Percentiles rank a stretch among this genome's conserved stretches.
Evolutionary conservation across 768 basidiomycete genomes (phyloP).

Genomic region (Suillus weaverae): DNA sequence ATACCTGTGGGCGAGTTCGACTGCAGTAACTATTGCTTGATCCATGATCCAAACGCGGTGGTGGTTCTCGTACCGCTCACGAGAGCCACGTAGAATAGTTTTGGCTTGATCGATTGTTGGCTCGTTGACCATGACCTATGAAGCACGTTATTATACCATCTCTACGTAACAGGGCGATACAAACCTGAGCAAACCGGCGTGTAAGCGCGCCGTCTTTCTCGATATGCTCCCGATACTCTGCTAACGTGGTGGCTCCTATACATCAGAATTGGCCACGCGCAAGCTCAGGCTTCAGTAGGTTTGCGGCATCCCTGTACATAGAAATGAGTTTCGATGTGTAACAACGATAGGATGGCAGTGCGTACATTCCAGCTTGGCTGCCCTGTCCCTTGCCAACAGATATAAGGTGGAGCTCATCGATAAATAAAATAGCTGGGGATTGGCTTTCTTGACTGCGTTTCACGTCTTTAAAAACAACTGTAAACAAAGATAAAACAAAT

Average conservation of each 20-base stretch:
- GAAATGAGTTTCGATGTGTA: background rate
- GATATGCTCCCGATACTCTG: conserved; percentile 13
- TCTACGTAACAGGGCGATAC: background rate
- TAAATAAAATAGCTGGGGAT: conserved; percentile 13
- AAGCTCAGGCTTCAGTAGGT: conserved; percentile 12
- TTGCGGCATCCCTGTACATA: conserved; percentile 11
- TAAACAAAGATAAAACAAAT: conserved; percentile 13
- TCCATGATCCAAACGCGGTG: conserved; percentile 11
- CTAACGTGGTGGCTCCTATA: conserved; percentile 10
- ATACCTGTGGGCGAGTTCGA: conserved; percentile 12
- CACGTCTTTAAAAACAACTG: conserved; percentile 34
- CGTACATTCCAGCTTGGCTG: conserved; percentile 11
- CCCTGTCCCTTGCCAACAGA: conserved; percentile 12
- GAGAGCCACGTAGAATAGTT: conserved; percentile 11
- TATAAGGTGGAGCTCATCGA: conserved; percentile 14
- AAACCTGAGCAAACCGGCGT: conserved; percentile 11
- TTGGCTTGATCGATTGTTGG: conserved; percentile 10
- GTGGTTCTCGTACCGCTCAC: conserved; percentile 11
- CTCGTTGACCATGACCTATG: conserved; percentile 13
- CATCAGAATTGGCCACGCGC: conserved; percentile 13
- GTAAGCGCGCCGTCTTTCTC: conserved; percentile 14
- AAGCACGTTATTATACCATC: background rate
- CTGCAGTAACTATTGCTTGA: conserved; percentile 9
- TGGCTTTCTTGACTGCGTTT: conserved; percentile 13
- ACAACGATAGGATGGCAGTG: background rate